A percentile compares a stretch with the other conserved stretches of the same genome.
Conservation (phyloP, 202 grass and related monocot genomes). For the Schoenoplectus tabernaemontani region DNA sequence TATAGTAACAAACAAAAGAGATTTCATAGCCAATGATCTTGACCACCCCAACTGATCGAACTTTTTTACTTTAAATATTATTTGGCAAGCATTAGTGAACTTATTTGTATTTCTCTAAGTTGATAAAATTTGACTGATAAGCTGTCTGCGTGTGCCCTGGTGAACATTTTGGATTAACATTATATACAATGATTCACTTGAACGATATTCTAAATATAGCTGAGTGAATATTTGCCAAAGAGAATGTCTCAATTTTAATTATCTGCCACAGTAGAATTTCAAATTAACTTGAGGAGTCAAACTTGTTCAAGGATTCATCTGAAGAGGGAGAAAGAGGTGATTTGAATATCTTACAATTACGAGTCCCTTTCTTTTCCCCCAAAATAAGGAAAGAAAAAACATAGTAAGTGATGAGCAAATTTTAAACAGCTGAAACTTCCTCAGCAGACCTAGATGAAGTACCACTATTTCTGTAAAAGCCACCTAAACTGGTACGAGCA, state of each 20-base stretch:
- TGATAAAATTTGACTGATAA: not conserved
- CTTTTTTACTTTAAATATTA: too few relatives aligned
- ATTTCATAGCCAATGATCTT: too few relatives aligned
- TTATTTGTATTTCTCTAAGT: too few relatives aligned
- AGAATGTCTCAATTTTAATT: not conserved
- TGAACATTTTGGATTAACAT: not conserved
- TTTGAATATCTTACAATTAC: constrained; percentile 14
- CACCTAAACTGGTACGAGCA: constrained; percentile 58
- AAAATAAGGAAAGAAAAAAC: not conserved
- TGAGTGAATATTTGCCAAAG: not conserved
- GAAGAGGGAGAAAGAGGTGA: not conserved
- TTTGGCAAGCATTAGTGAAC: not conserved
- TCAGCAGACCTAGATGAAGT: constrained; percentile 3
- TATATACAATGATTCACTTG: not conserved
- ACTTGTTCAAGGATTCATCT: not conserved
- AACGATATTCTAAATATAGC: not conserved
- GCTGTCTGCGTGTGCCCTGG: not conserved
- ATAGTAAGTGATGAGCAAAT: not conserved
- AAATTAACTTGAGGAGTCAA: too few relatives aligned
- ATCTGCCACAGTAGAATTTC: not conserved
- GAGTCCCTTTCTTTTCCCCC: not conserved
- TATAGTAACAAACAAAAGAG: too few relatives aligned
- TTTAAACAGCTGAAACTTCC: not conserved
- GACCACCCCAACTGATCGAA: too few relatives aligned
- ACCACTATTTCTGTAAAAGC: constrained; percentile 38